A percentile compares a stretch with the other conserved stretches of the same genome.
Conservation (phyloP, 768 basidiomycete genomes). For the Lactarius sanguifluus region DNA sequence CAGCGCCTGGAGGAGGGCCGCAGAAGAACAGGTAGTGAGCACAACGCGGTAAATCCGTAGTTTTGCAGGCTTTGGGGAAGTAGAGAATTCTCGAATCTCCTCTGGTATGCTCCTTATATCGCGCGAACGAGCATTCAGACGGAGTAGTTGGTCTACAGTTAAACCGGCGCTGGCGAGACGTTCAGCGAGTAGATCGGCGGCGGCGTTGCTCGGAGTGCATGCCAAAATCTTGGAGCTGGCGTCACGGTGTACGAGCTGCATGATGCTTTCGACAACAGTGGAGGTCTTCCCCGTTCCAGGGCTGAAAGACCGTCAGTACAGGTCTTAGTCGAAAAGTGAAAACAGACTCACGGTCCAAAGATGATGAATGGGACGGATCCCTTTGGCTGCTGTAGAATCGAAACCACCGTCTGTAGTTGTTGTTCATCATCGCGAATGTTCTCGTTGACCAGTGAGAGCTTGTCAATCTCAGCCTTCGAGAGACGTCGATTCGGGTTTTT, state of each 20-base stretch:
- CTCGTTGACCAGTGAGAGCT: conserved; percentile 40
- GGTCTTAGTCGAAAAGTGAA: background rate
- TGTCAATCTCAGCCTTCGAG: conserved; percentile 18
- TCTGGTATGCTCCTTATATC: conserved; percentile 38
- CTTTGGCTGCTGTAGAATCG: conserved; percentile 44
- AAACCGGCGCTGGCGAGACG: conserved; percentile 31
- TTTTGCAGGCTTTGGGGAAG: conserved; percentile 37
- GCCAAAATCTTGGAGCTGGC: conserved; percentile 34
- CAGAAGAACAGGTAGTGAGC: conserved; percentile 59
- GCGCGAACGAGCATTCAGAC: conserved; percentile 54
- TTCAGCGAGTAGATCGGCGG: conserved; percentile 39
- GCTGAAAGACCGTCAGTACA: conserved; percentile 29
- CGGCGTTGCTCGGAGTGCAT: conserved; percentile 42
- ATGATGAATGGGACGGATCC: conserved; percentile 57
- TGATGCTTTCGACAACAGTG: conserved; percentile 40
- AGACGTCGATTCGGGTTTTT: conserved; percentile 22
- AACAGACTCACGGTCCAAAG: conserved; percentile 55
- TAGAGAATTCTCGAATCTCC: conserved; percentile 40
- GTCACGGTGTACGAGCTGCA: conserved; percentile 35
- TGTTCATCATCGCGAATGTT: conserved; percentile 47
- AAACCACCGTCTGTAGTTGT: conserved; percentile 50
- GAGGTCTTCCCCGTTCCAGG: conserved; percentile 45
- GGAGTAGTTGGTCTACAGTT: conserved; percentile 43
- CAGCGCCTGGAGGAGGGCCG: conserved; percentile 46
- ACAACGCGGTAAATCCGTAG: conserved; percentile 50